Evolutionary conservation across 1,284 basidiomycete species (phyloP).

Genomic region (Apiotrichum sp.): DNA sequence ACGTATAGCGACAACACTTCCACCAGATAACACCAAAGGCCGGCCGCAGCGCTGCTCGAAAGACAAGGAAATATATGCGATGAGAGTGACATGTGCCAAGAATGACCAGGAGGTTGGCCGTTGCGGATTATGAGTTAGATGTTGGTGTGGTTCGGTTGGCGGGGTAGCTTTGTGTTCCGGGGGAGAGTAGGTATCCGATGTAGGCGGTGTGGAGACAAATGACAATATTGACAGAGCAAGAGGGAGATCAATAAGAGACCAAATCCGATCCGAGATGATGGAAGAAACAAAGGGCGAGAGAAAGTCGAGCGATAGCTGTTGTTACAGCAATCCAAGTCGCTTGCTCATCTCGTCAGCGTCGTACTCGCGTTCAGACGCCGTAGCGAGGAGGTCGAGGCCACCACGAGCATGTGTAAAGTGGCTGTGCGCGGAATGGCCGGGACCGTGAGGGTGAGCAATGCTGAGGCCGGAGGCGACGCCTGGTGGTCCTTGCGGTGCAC

Average conservation of each 20-base stretch:
- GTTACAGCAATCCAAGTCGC: conserved; percentile 1
- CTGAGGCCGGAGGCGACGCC: not conserved
- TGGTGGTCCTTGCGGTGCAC: too few relatives aligned
- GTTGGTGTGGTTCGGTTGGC: too few relatives aligned
- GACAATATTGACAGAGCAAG: not conserved
- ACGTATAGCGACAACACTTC: too few relatives aligned
- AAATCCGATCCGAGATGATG: not conserved
- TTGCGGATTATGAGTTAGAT: too few relatives aligned
- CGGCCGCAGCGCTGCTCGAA: too few relatives aligned
- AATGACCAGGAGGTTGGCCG: too few relatives aligned
- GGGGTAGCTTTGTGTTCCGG: too few relatives aligned
- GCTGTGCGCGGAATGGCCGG: not conserved
- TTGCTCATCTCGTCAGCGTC: conserved; percentile 10
- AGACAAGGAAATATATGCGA: too few relatives aligned
- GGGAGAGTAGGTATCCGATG: not conserved
- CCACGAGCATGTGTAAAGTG: not conserved
- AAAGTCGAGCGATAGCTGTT: not conserved
- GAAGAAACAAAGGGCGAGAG: not conserved
- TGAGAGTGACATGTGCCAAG: too few relatives aligned
- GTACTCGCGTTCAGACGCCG: conserved; percentile 1
- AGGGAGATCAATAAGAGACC: not conserved
- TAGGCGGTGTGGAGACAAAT: not conserved
- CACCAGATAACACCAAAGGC: too few relatives aligned
- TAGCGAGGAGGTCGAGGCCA: not conserved
- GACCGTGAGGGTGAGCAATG: not conserved